Evolutionary conservation across 257 asterid genomes (phyloP).

Genomic region (Verbena officinalis): DNA sequence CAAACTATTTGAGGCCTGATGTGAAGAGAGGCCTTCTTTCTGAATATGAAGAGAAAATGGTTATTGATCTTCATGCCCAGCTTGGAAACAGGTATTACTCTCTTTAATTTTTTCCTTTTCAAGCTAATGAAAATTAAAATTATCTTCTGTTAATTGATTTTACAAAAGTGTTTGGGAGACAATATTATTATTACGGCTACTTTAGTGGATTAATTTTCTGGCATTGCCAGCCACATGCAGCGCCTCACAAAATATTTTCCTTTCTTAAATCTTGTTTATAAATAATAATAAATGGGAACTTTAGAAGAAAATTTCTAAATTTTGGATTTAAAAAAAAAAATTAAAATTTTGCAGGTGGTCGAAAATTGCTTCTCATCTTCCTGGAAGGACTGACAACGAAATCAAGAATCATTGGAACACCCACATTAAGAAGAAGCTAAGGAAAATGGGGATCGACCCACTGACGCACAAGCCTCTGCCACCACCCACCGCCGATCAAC

Average conservation of each 20-base stretch:
- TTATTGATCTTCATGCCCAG: conserved; percentile 96
- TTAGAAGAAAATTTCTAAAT: neutral
- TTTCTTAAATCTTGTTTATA: neutral
- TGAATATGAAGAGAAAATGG: conserved; percentile 86
- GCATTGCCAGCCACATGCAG: conserved; percentile 15
- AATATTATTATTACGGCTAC: conserved; percentile 18
- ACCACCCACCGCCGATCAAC: conserved; percentile 29
- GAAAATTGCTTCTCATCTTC: conserved; percentile 93
- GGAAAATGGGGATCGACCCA: conserved; percentile 93
- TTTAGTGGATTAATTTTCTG: conserved; percentile 24
- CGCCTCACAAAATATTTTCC: neutral
- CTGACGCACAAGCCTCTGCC: conserved; percentile 84
- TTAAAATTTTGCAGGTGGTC: conserved; percentile 65
- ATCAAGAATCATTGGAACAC: conserved; percentile 97
- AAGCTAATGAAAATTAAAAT: neutral
- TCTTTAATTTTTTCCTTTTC: neutral
- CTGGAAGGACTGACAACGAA: conserved; percentile 96
- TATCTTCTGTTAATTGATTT: too few relatives aligned
- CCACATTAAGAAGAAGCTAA: conserved; percentile 82
- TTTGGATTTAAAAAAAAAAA: too few relatives aligned
- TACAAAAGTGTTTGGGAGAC: conserved; percentile 23
- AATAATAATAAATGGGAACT: neutral
- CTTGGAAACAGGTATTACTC: conserved; percentile 80
- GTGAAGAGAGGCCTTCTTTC: conserved; percentile 91
- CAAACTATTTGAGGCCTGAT: conserved; percentile 90